These are phyloP conservation scores for Panellus pusillus DNA, from an alignment of 768 basidiomycete species.

Conservation along the genomic window DNA sequence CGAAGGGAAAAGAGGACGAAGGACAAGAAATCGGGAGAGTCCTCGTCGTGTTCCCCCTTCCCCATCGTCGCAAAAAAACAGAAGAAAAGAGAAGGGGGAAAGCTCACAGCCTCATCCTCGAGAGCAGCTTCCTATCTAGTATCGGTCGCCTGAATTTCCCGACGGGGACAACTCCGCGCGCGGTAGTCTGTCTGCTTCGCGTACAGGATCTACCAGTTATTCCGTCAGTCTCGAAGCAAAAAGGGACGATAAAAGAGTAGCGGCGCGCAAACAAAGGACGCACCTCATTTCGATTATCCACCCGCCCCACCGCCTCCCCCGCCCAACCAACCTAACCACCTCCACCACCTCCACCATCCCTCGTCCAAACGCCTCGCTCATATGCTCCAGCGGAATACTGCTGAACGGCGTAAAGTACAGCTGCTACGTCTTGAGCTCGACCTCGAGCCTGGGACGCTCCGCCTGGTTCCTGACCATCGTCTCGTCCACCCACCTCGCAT, in stretches of 20 bases:
- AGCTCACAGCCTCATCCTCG: conserved; percentile 80
- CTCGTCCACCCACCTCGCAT: conserved; percentile 76
- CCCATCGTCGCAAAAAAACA: no score
- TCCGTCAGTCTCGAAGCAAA: no score
- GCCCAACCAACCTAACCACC: conserved; percentile 74
- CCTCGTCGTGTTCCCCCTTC: no score
- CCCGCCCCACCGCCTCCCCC: conserved; percentile 76
- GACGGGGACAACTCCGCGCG: conserved; percentile 73
- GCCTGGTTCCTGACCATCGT: conserved; percentile 60
- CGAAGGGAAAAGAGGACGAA: no score
- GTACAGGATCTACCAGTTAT: conserved; percentile 83
- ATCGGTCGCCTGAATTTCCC: conserved; percentile 72
- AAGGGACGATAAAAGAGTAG: no score
- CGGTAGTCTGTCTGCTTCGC: no score
- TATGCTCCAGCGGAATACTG: conserved; percentile 78
- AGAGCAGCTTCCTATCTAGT: conserved; percentile 72
- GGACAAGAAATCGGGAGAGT: no score
- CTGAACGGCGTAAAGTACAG: conserved; percentile 91
- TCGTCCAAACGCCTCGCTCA: conserved; percentile 83
- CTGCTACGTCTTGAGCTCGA: conserved; percentile 92
- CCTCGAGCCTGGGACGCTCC: conserved; percentile 82
- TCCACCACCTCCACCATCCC: no score
- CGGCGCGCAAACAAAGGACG: conserved; percentile 12
- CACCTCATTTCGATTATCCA: conserved; percentile 91
- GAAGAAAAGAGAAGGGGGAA: conserved; percentile 2